Evolutionary conservation across 148 eudicot species (phyloP), one percentile per base, ranked within the genome.

Genomic region (Hydrangea macrophylla): DNA sequence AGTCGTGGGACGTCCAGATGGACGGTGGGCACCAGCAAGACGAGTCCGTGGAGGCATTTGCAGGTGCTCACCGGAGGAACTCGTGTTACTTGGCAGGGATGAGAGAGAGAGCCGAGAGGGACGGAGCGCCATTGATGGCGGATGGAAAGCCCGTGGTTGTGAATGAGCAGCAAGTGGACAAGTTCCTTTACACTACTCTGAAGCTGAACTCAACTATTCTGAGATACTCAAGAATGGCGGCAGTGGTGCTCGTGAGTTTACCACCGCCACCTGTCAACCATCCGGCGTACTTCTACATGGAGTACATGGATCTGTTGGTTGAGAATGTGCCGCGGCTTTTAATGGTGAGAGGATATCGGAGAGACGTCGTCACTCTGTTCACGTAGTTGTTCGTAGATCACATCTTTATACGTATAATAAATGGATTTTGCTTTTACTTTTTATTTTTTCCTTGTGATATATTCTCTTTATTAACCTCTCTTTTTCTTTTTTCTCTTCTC

Each of bases 291-390:
- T 87, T 94, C 61, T 94, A 81, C 80, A 94, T 94, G 99, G 99
- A 94, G 65, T 94, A 94, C 72, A 76, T 94, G 96, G 99, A 94
- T 82, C 76, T 94, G 58, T 73, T 94, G 88, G 99, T 94, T 20
- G 99, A 91, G 72, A 94, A 91, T 63, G 86, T 94, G 63, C 99
- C 99, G 9, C 91, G 99, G 83, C 90, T 94, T 68, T 77, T 90
- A 54, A 87, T 94, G 18, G 99, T 94, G 30, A 79, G 99, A 76
- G 97, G 99, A 18, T 94, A 94, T 68, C 79, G 91, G 17, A 89
- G 85, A 76, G 97, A 92, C 64, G 99, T 94, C 28, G 97, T 94
- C 60, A 94, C 99, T 36, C 79, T 94, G 83, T 94, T 91, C 79
- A 87, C 99, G 23, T 94, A 94, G 84, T 64, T 64, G 35, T 51